Base-by-base conservation (phyloP, 768 basidiomycete species). In the Boletus rex-veris region DNA sequence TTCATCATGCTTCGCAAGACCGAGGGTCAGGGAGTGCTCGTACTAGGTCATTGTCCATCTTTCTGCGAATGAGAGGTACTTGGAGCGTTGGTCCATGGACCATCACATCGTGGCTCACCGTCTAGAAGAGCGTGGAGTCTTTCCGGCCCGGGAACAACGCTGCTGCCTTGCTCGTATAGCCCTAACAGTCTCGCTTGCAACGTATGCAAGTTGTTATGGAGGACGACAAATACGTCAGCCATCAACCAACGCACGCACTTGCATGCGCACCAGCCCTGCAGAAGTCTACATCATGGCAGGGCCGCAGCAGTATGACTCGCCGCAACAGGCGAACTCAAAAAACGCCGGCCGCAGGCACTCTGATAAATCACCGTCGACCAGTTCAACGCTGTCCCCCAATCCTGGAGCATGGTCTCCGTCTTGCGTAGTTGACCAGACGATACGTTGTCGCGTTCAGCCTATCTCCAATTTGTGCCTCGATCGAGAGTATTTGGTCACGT, bases 1-100 rank as follows among this genome's bases (percentile, higher is more conserved):
- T 84, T 82, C 81, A 88, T 85, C 79, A 88, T 86, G 62, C 77
- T 79, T 33, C 15, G 1, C n/a, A 64, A 63, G 41, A 60, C 14
- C 58, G 18, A 11, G n/a, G 14, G 26, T 46, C 28, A 47, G 33
- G 38, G 26, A 26, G 21, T 21, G 21, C 26, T 21, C 31, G 11
- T 8, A 15, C n/a, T 35, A 18, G 5, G 16, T 16, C 8, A 28
- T 28, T 4, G 8, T 45, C 37, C 26, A 41, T 45, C 41, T 45
- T 15, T 41, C 52, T 53, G 55, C 41, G 35, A 38, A 16, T 9
- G n/a, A 45, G 15, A 52, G 11, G 24, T 14, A 3, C n/a, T 26
- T 3, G 15, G 36, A 7, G 5, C 28, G 12, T 38, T 30, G 26
- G 3, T 30, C 5, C 11, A 38, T 28, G n/a, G 24, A 7, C 24